A percentile compares a stretch with the other conserved stretches of the same genome.
These are phyloP conservation scores for Nepenthes alata DNA, from an alignment of 179 eudicot species.

Conservation along the genomic window DNA sequence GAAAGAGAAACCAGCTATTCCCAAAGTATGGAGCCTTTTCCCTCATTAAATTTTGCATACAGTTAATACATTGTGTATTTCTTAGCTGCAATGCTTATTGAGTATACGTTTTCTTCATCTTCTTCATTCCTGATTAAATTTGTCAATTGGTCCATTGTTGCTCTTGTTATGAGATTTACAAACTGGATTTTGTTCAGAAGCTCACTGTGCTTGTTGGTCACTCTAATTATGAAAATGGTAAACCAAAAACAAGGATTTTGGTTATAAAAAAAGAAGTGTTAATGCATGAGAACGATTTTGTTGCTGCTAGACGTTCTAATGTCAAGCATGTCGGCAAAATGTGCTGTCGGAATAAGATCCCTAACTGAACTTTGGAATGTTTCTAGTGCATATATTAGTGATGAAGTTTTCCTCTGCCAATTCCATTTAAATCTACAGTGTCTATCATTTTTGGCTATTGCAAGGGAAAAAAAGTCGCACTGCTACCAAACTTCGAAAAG, in stretches of 20 bases:
- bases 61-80: no score
- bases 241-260: no score
- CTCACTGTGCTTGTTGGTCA: not conserved
- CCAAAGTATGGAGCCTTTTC: constrained; percentile 38
- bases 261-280: no score
- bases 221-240: no score
- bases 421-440: not conserved
- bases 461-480: constrained; percentile 48
- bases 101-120: not conserved
- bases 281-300: no score
- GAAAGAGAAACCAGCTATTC: constrained; percentile 68
- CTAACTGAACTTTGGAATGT: no score
- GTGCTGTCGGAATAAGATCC: no score
- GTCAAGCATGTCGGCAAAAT: no score
- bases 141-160: not conserved
- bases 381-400: no score
- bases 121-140: not conserved
- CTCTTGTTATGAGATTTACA: not conserved
- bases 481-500: constrained; percentile 57
- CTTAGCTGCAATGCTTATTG: no score
- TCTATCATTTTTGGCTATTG: not conserved
- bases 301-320: no score
- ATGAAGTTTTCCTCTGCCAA: no score
- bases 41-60: not conserved
- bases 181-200: not conserved